Conservation (phyloP, 2,329 filamentous ascomycete genomes). For the Conoideocrella luteorostrata region DNA sequence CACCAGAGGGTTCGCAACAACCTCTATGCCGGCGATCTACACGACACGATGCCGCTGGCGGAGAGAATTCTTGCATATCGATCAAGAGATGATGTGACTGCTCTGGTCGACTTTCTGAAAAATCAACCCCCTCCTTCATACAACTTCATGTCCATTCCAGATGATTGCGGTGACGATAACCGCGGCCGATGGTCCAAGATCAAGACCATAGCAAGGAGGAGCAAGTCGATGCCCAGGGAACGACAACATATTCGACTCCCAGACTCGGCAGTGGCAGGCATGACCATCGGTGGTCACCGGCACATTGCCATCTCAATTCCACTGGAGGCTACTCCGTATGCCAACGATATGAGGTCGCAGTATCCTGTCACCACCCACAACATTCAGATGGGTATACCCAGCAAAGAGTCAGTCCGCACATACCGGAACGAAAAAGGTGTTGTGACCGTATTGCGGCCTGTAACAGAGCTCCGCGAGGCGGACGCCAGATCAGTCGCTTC, state of each 20-base stretch:
- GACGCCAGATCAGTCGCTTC: neutral
- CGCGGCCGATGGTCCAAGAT: constrained; percentile 36
- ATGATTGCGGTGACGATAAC: constrained; percentile 22
- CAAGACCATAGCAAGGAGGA: constrained; percentile 32
- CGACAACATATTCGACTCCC: constrained; percentile 36
- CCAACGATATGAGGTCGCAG: constrained; percentile 24
- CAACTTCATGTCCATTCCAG: constrained; percentile 44
- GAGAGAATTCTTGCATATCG: constrained; percentile 12
- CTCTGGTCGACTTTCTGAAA: constrained; percentile 43
- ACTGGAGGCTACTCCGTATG: constrained; percentile 40
- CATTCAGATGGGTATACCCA: constrained; percentile 6
- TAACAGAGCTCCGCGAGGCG: constrained; percentile 19
- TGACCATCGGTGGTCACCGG: constrained; percentile 45
- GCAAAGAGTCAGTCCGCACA: constrained; percentile 19
- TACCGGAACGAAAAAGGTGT: constrained; percentile 28
- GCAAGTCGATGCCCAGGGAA: constrained; percentile 25
- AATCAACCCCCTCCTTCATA: constrained; percentile 40
- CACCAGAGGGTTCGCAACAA: neutral
- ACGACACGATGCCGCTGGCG: constrained; percentile 3
- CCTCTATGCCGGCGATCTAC: constrained; percentile 5
- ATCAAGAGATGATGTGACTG: constrained; percentile 23
- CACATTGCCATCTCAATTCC: constrained; percentile 59
- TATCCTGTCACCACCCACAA: constrained; percentile 24
- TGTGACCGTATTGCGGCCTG: constrained; percentile 28
- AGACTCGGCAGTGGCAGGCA: constrained; percentile 49